phyloP scores from a whole-genome alignment of 768 basidiomycete species.

The Mycena amicta region DNA sequence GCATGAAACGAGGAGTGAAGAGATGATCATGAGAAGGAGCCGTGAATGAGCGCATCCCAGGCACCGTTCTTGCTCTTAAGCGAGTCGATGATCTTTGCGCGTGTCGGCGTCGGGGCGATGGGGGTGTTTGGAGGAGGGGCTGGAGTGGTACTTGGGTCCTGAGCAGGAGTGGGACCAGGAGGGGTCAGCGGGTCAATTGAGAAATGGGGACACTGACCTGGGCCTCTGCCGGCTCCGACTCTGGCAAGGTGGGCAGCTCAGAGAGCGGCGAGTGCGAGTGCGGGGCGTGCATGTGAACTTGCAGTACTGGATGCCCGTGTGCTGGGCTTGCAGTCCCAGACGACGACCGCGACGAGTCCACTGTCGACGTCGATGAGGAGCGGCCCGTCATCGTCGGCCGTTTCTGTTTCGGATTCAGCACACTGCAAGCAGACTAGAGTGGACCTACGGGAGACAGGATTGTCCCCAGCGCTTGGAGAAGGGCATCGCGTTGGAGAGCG shows the following conservation, averaged over 20 bases:
- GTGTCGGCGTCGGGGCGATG: slow-evolving; percentile 3
- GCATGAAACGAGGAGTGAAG: not conserved
- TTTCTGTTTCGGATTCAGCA: slow-evolving; percentile 41
- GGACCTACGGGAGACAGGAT: slow-evolving; percentile 60
- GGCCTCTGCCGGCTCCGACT: slow-evolving; percentile 24
- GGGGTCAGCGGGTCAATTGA: not conserved
- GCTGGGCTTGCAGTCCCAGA: slow-evolving; percentile 57
- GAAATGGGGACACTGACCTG: not conserved
- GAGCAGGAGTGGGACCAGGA: slow-evolving; percentile 7
- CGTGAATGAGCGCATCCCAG: slow-evolving; percentile 71
- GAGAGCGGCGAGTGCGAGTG: slow-evolving; percentile 30
- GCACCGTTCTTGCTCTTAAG: slow-evolving; percentile 58
- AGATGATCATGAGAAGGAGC: slow-evolving; percentile 55
- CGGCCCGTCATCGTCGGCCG: slow-evolving; percentile 34
- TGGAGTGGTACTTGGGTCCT: slow-evolving; percentile 5
- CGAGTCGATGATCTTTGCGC: slow-evolving; percentile 55
- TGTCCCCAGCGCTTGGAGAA: slow-evolving; percentile 60
- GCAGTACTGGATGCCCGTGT: slow-evolving; percentile 28
- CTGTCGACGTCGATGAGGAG: slow-evolving; percentile 30
- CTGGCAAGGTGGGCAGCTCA: slow-evolving; percentile 25
- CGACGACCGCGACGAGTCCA: slow-evolving; percentile 42
- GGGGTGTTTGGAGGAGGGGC: slow-evolving; percentile 20
- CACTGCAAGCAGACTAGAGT: slow-evolving; percentile 12
- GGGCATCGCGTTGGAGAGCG: slow-evolving; percentile 48
- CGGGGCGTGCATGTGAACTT: slow-evolving; percentile 29